Percentiles rank a stretch among this genome's conserved stretches.
Evolutionary conservation across 345 rosid genomes (phyloP).

Genomic region (Xanthoceras sorbifolium): DNA sequence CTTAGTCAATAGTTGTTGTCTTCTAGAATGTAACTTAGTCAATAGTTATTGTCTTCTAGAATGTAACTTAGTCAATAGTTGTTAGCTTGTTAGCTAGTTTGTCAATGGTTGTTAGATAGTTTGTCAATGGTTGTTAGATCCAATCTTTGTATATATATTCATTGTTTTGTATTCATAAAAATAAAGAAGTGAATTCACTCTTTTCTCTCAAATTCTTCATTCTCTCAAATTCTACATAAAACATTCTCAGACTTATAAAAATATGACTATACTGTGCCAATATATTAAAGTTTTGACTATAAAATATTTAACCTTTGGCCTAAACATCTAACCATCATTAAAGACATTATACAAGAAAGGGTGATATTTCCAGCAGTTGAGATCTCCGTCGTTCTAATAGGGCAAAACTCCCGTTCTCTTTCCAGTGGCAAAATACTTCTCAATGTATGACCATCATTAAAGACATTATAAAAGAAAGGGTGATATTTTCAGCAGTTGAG

Average conservation of each 20-base stretch:
- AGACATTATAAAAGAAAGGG: background rate
- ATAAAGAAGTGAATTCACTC: too few relatives aligned
- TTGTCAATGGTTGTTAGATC: too few relatives aligned
- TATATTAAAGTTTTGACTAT: background rate
- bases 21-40: too few relatives aligned
- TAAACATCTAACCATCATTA: background rate
- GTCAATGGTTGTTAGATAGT: too few relatives aligned
- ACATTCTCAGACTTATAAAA: background rate
- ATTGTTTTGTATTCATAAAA: too few relatives aligned
- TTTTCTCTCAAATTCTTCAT: too few relatives aligned
- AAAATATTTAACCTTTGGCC: background rate
- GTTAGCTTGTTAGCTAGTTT: too few relatives aligned
- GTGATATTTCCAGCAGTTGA: background rate
- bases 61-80: too few relatives aligned
- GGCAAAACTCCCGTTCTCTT: background rate
- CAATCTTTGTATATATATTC: too few relatives aligned
- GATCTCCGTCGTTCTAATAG: background rate
- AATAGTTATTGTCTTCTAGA: too few relatives aligned
- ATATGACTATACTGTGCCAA: background rate
- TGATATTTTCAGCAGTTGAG: background rate
- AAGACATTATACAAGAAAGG: background rate
- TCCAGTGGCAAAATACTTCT: background rate
- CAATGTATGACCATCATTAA: background rate
- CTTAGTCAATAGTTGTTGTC: too few relatives aligned
- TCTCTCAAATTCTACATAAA: too few relatives aligned